Evolutionary conservation across 108 stramenopile species (phyloP).

Genomic region (Epithemia pelagica): DNA sequence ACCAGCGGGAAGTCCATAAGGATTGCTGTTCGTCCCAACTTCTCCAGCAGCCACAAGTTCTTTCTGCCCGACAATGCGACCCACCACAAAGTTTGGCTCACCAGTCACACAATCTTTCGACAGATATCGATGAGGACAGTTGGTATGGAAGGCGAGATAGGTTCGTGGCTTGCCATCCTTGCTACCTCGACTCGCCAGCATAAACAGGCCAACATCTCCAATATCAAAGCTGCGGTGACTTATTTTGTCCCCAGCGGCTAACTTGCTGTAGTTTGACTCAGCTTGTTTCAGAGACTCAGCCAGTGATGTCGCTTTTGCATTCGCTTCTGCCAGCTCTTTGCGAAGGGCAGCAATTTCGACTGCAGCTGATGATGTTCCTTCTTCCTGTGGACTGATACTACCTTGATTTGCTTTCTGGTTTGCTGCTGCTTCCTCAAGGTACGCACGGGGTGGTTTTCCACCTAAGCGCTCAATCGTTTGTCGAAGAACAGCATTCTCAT

Average conservation of each 20-base stretch:
- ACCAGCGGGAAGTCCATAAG: conserved; percentile 73
- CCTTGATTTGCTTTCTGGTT: conserved; percentile 21
- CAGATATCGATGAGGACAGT: conserved; percentile 74
- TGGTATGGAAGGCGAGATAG: conserved; percentile 78
- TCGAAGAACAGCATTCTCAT: conserved; percentile 73
- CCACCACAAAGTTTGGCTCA: conserved; percentile 69
- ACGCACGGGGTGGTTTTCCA: conserved; percentile 54
- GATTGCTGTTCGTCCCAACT: conserved; percentile 66
- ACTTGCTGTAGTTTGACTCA: conserved; percentile 2
- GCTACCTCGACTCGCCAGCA: conserved; percentile 70
- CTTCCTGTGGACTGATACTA: conserved; percentile 11
- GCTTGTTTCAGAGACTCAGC: conserved; percentile 5
- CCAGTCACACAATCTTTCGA: conserved; percentile 68
- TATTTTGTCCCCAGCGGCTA: conserved; percentile 53
- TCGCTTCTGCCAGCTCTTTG: conserved; percentile 40
- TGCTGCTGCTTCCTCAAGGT: conserved; percentile 46
- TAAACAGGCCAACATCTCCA: conserved; percentile 79
- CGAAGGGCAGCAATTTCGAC: conserved; percentile 25
- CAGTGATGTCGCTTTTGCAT: conserved; percentile 22
- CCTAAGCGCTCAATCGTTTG: conserved; percentile 63
- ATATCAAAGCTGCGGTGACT: conserved; percentile 74
- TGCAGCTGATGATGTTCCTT: conserved; percentile 13
- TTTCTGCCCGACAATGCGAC: conserved; percentile 64
- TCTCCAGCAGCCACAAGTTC: conserved; percentile 68
- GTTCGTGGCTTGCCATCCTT: conserved; percentile 50